Base-by-base conservation (phyloP, 1,139 yeast genomes). In the Protomyces inundatus region DNA sequence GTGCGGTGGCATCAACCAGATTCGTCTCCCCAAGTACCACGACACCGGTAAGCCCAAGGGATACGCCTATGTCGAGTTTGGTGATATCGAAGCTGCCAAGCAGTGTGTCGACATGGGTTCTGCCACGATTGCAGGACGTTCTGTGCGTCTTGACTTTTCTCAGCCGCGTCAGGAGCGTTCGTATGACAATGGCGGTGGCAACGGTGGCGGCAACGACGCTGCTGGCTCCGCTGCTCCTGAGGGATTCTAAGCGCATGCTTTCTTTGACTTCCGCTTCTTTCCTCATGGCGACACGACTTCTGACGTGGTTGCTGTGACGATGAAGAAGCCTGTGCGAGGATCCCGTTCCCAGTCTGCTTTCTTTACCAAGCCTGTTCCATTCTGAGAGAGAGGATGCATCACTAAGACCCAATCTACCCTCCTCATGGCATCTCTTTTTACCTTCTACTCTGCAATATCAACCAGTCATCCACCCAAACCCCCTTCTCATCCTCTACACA, bases 41-140 rank as follows among this genome's bases (percentile, higher is more conserved):
- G 88, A 86, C 70, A 82, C 95, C 66, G 97, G 96, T 71, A 88
- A 89, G 80, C 89, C 97, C 65, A 87, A 95, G 82, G 98, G 98
- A 34, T 69, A 68, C 46, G 98, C 98, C 73, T 93, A 93, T 79
- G 97, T 93, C 77, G 98, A 93, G 76, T 93, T 93, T 74, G 90
- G 85, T 72, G 78, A 82, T 72, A 84, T 84, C 73, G 82, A 84
- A 54, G 81, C 80, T 67, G 98, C 98, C 70, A 91, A 89, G 77
- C 86, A 86, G 78, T 98, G 98, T 16, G 79, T 91, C 69, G 90
- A 87, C 69, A 82, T 81, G 84, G 96, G 90, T 80, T 98, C 96
- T 74, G 84, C 81, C 74, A 98, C 91, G 80, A 86, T 93, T 71
- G 98, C 93, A 73, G 98, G 98, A 72, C 88, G 98, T 83, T 89